Evolutionary conservation across 2,329 filamentous ascomycete species (phyloP), one percentile per base, ranked within the genome.

Genomic region (Aspergillus brasiliensis): DNA sequence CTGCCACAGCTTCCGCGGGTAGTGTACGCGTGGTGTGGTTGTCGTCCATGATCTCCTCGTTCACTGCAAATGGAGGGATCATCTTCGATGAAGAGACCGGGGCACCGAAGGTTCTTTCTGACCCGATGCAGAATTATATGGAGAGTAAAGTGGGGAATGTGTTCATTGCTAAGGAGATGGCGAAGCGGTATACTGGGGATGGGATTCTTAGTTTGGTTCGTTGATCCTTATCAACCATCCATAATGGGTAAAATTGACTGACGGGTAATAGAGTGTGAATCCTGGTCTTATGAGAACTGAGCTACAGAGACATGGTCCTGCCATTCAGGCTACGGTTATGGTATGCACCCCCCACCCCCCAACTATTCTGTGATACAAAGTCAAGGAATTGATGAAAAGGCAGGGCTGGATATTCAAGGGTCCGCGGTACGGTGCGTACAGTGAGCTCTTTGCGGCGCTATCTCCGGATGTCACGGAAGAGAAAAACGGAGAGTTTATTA

Each of bases 401-500:
- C 11, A 34, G 31, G 31, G 31, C 31, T 34, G 31, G 31, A 34
- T 34, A 34, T 34, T 34, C 31, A 34, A 34, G 5, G 31, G 31
- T 6, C 31, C 31, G 4, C 31, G 31, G 5, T 77, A 73, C 47
- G 72, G 77, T 2, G 75, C 69, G 5, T 72, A 76, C 56, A 75
- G 75, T 1, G 75, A 77, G 56, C 62, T 79, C 10, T 79, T 71
- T 60, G 69, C 75, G 28, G 72, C 65, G 0, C 63, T 77, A 17
- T 75, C 73, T 2, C 67, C 72, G 2, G 65, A 73, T 7, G 65
- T 77, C 5, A 70, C 67, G 3, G 46, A 57, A 5, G 61, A 73
- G 28, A 55, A 76, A 5, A 73, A 74, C 57, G 75, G 77, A 2
- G 68, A 66, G n/a, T 77, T 74, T 57, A 65, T 84, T 25, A 72